Evolutionary conservation across 768 basidiomycete species (phyloP).

Genomic region (Leccinum variicolor): DNA sequence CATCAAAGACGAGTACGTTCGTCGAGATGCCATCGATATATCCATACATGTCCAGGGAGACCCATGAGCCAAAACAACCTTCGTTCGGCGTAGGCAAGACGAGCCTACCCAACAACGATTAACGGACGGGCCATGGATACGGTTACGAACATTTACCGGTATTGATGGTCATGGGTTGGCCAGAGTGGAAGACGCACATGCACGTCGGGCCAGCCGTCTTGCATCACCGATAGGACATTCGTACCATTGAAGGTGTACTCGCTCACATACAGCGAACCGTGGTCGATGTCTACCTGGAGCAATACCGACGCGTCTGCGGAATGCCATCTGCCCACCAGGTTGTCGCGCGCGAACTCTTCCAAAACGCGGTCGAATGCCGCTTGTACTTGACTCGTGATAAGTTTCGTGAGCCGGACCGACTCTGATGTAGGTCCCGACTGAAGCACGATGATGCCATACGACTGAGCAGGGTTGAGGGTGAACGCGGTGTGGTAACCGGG

Average conservation of each 20-base stretch:
- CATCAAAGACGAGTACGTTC: conserved; percentile 13
- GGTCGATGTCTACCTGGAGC: conserved; percentile 30
- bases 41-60: conserved; percentile 20
- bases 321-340: conserved; percentile 36
- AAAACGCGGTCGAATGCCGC: conserved; percentile 34
- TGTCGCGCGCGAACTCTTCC: conserved; percentile 21
- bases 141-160: conserved; percentile 25
- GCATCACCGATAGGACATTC: conserved; percentile 35
- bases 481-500: conserved; percentile 40
- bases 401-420: conserved; percentile 29
- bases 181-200: conserved; percentile 25
- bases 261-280: conserved; percentile 27
- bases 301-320: conserved; percentile 25
- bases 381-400: conserved; percentile 34
- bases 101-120: conserved; percentile 9
- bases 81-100: conserved; percentile 11
- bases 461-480: conserved; percentile 36
- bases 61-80: conserved; percentile 23
- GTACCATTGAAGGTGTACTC: conserved; percentile 33
- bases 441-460: conserved; percentile 41
- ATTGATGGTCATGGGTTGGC: conserved; percentile 39
- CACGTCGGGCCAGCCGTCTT: conserved; percentile 8
- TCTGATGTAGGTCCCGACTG: conserved; percentile 36
- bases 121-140: neutral
- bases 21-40: conserved; percentile 23